Base-by-base conservation (phyloP, 2,329 filamentous ascomycete genomes). In the Elsinoe batatas region DNA sequence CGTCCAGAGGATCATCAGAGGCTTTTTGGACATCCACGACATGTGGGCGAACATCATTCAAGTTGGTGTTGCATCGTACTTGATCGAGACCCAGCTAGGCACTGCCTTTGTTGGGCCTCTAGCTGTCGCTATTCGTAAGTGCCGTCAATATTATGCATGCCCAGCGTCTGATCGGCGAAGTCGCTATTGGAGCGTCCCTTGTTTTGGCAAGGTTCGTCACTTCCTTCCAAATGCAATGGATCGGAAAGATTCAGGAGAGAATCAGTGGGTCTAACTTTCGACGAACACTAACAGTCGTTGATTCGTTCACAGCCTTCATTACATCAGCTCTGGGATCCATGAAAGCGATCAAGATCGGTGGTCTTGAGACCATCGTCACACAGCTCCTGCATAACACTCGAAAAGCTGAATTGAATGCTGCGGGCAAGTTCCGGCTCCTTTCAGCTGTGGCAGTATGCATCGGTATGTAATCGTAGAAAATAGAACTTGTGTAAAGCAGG, bases 271-370 rank as follows among this genome's bases (percentile, higher is more conserved):
- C 5, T 6, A 26, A 5, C 7, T 17, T 15, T 20, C 20, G 8
- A n/a, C 5, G 15, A 10, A 30, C 26, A 30, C 26, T 5, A 7
- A 30, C 26, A 30, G 26, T 30, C 7, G 8, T 30, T 30, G 26
- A 30, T 8, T 7, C 17, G 2, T 37, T 12, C n/a, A 5, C 15
- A 57, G 56, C 42, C 8, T 54, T 63, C 3, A 65, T 62, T 5
- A 60, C 56, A 13, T 57, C 62, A 2, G 46, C 58, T 26, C 55
- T 59, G 32, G 58, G 58, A 13, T 42, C 58, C 5, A 59, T 59
- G 40, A 59, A 59, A 32, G 26, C 55, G 18, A 55, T 59, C 36
- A 59, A 59, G 33, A 54, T 59, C 12, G 46, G 42, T 18, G 58
- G 58, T 10, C 22, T 59, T 30, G 50, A 38, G 13, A 32, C 22